These are phyloP conservation scores for Chlorella sp. DNA, from an alignment of 139 green algal species.

Conservation along the genomic window DNA sequence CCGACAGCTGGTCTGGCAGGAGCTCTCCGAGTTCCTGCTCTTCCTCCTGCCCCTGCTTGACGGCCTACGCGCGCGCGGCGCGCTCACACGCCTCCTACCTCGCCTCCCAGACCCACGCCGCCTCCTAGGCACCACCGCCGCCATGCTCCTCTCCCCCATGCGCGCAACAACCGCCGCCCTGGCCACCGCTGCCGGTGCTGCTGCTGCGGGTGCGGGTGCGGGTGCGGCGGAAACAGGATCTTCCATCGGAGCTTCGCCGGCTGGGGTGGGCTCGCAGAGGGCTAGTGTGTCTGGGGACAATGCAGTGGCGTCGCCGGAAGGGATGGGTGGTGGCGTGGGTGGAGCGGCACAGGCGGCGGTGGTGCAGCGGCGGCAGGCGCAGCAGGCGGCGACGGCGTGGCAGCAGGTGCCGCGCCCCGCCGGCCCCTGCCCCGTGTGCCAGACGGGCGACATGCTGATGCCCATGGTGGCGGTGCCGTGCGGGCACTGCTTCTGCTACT, in stretches of 20 bases:
- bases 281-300: too few species aligned
- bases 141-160: too few species aligned
- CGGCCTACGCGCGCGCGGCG: constrained; percentile 4
- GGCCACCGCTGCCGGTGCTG: too few species aligned
- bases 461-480: constrained; percentile 73
- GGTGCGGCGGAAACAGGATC: too few species aligned
- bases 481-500: constrained; percentile 86
- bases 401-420: not conserved
- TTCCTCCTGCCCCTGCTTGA: constrained; percentile 76
- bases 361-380: too few species aligned
- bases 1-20: constrained; percentile 82
- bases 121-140: too few species aligned
- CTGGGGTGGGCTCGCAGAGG: too few species aligned
- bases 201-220: constrained; percentile 3
- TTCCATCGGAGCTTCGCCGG: too few species aligned
- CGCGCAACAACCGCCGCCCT: too few species aligned
- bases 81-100: not conserved
- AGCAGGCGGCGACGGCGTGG: not conserved
- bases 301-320: too few species aligned
- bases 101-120: constrained; percentile 1
- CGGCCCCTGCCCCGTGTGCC: constrained; percentile 48
- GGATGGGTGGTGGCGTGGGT: too few species aligned
- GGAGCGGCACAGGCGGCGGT: too few species aligned
- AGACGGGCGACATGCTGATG: constrained; percentile 31
- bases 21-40: constrained; percentile 82